A percentile compares a stretch with the other conserved stretches of the same genome.
Evolutionary conservation across 2,329 filamentous ascomycete genomes (phyloP).

Genomic region (Claviceps pazoutovae): DNA sequence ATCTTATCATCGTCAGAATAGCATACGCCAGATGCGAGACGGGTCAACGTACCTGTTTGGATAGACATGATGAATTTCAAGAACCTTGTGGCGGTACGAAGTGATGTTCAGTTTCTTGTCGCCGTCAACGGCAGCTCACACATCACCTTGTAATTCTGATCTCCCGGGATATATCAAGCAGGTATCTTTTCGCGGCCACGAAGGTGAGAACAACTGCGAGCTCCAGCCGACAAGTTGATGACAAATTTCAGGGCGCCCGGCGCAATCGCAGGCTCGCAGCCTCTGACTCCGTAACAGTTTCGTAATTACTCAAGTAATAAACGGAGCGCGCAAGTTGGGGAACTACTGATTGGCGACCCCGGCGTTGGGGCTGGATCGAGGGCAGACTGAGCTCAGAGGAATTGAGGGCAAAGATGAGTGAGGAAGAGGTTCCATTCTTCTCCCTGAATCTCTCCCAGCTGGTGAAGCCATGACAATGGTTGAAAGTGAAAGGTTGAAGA

Average conservation of each 20-base stretch:
- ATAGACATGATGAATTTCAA: background rate
- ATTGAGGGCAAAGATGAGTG: background rate
- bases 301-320: conserved; percentile 10
- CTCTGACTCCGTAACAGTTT: conserved; percentile 10
- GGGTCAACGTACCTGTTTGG: background rate
- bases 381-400: background rate
- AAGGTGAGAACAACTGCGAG: background rate
- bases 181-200: background rate
- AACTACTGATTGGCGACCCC: conserved; percentile 33
- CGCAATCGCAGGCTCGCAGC: conserved; percentile 4
- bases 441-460: background rate
- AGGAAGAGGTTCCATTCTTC: background rate
- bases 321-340: conserved; percentile 12
- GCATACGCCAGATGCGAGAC: background rate
- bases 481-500: background rate
- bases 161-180: background rate
- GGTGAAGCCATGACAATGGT: conserved; percentile 1
- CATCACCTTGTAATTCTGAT: too few relatives aligned
- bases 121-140: background rate
- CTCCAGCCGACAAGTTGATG: background rate
- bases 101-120: background rate
- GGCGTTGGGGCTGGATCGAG: conserved; percentile 29
- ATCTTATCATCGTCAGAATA: background rate
- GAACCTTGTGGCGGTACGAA: background rate
- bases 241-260: background rate